phyloP scores from a whole-genome alignment of 2,329 filamentous ascomycete genomes.

The Clonostachys rhizophaga region DNA sequence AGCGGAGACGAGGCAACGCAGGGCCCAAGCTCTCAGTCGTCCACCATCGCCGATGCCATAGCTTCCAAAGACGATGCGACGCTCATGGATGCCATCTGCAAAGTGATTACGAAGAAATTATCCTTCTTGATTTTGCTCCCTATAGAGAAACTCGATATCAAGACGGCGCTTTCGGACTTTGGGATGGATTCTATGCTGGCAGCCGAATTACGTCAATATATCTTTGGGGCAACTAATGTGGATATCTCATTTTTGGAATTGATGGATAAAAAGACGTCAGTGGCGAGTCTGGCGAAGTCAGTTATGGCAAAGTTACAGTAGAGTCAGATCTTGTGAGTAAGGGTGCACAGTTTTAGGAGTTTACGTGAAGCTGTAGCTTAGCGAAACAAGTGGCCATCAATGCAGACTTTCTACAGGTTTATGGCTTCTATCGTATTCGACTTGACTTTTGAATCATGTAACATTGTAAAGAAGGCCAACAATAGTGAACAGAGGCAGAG shows the following conservation, averaged over 20 bases:
- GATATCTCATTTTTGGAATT: slow-evolving; percentile 22
- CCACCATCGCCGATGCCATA: slow-evolving; percentile 4
- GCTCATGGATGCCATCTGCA: slow-evolving; percentile 3
- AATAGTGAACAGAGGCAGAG: no score
- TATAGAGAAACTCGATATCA: slow-evolving; percentile 14
- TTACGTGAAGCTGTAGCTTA: no score
- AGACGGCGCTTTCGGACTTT: slow-evolving; percentile 19
- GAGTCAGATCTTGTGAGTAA: no score
- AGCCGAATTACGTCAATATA: slow-evolving; percentile 28
- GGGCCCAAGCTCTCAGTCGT: slow-evolving; percentile 9
- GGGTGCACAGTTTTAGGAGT: no score
- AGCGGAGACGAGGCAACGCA: background rate
- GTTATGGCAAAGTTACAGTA: background rate
- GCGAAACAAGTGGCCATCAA: no score
- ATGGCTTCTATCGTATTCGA: no score
- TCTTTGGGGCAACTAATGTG: slow-evolving; percentile 20
- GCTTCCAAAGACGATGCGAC: slow-evolving; percentile 1
- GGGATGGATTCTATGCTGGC: slow-evolving; percentile 35
- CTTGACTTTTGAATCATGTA: no score
- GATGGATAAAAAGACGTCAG: slow-evolving; percentile 1
- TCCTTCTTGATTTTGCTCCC: slow-evolving; percentile 14
- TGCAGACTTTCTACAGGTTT: no score
- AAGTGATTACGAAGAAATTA: slow-evolving; percentile 4
- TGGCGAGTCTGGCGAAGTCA: background rate
- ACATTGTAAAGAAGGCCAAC: no score